Conservation (phyloP, 345 rosid species). For the Gossypium longicalyx region DNA sequence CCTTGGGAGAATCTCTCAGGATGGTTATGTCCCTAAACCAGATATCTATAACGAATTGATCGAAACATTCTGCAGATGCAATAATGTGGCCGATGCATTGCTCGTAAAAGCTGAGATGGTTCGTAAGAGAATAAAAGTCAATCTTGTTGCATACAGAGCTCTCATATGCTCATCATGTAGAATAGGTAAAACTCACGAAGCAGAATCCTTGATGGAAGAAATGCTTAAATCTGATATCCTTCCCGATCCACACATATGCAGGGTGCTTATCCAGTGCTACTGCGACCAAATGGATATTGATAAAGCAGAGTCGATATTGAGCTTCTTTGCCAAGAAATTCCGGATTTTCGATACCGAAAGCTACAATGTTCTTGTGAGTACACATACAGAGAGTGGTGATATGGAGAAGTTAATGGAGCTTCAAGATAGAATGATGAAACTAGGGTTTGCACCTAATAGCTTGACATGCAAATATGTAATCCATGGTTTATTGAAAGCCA, state of each 20-base stretch:
- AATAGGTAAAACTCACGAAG: constrained; percentile 42
- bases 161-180: constrained; percentile 56
- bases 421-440: constrained; percentile 58
- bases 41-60: constrained; percentile 46
- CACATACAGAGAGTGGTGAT: constrained; percentile 41
- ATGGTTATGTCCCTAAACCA: constrained; percentile 40
- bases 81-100: constrained; percentile 46
- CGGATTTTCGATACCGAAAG: constrained; percentile 50
- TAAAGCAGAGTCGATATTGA: constrained; percentile 56
- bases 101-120: constrained; percentile 51
- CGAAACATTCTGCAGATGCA: constrained; percentile 44
- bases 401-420: constrained; percentile 42
- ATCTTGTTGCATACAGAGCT: constrained; percentile 38
- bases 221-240: constrained; percentile 46
- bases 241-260: constrained; percentile 54
- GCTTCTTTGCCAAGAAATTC: constrained; percentile 55
- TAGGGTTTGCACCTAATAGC: constrained; percentile 63
- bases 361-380: constrained; percentile 45
- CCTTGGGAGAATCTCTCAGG: constrained; percentile 36
- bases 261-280: constrained; percentile 48
- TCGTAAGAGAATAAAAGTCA: constrained; percentile 24
- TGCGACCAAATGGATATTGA: constrained; percentile 43
- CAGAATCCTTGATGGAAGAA: constrained; percentile 55
- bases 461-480: constrained; percentile 52
- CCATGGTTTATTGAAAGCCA: constrained; percentile 34